These are phyloP conservation scores for Talaromyces borbonicus DNA, from an alignment of 495 filamentous ascomycete genomes.

Conservation along the genomic window DNA sequence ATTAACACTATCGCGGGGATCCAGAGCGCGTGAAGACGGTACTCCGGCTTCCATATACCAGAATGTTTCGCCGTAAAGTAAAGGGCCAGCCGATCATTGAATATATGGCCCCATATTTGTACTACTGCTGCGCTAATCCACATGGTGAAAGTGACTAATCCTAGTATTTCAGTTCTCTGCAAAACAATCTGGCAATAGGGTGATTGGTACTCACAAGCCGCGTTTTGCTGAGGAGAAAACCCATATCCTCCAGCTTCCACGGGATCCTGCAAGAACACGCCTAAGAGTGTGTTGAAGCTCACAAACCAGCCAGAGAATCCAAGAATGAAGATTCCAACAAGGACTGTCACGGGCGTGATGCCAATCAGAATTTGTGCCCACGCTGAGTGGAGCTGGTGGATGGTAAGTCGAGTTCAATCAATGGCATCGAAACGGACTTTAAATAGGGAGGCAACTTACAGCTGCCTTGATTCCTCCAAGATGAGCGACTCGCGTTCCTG, in stretches of 20 bases:
- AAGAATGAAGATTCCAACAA: conserved; percentile 18
- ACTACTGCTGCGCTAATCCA: conserved; percentile 39
- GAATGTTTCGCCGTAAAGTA: conserved; percentile 23
- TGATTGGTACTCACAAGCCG: conserved; percentile 19
- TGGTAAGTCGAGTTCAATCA: neutral
- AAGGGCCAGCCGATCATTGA: conserved; percentile 38
- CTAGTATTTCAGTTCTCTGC: neutral
- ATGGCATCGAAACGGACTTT: neutral
- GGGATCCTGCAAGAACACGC: conserved; percentile 29
- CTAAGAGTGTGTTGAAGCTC: conserved; percentile 20
- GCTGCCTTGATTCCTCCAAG: conserved; percentile 10
- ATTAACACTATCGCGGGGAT: conserved; percentile 33
- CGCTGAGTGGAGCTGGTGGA: neutral
- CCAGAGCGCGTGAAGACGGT: conserved; percentile 39
- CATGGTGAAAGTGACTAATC: conserved; percentile 35
- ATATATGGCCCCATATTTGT: conserved; percentile 29
- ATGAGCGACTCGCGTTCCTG: conserved; percentile 17
- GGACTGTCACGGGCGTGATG: conserved; percentile 19
- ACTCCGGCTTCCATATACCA: conserved; percentile 43
- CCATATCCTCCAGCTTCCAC: conserved; percentile 26
- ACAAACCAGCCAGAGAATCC: conserved; percentile 27
- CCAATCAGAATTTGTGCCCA: conserved; percentile 15
- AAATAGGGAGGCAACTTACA: conserved; percentile 6
- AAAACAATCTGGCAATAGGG: neutral
- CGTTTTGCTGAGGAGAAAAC: conserved; percentile 25